Evolutionary conservation across 176 grass and related monocot species (phyloP).

Genomic region (Thinopyrum elongatum): DNA sequence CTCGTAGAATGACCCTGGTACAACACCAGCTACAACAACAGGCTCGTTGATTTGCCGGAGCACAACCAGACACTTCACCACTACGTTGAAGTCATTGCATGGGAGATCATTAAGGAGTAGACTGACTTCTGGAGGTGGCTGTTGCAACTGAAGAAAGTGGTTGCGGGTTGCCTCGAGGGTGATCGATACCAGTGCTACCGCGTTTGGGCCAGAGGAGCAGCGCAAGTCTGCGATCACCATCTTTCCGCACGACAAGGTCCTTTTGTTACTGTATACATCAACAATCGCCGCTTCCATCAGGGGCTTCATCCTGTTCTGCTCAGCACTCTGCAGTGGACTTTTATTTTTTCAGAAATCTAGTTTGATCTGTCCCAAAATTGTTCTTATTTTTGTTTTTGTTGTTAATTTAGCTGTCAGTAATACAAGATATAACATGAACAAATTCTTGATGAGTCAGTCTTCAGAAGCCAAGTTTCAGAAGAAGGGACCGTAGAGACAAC

Average conservation of each 20-base stretch:
- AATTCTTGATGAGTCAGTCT: too few species aligned
- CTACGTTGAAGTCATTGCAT: background rate
- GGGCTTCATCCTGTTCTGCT: background rate
- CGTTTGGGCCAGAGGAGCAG: background rate
- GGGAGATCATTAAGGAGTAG: background rate
- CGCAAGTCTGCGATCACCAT: background rate
- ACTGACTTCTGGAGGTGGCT: background rate
- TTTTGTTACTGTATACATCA: background rate
- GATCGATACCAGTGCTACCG: background rate
- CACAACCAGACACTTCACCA: background rate
- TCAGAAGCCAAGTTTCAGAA: too few species aligned
- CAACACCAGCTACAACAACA: background rate
- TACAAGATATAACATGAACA: too few species aligned
- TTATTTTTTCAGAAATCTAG: background rate
- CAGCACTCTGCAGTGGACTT: background rate
- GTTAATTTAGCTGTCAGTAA: too few species aligned
- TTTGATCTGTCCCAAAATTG: background rate
- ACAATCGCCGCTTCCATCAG: background rate
- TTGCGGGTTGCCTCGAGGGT: background rate
- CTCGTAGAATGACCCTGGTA: background rate
- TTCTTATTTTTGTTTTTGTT: too few species aligned
- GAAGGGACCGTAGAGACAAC: too few species aligned
- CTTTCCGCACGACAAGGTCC: background rate
- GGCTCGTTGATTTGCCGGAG: background rate
- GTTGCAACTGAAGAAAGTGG: background rate